phyloP scores from a whole-genome alignment of 768 basidiomycete genomes.

The Hygrocybe punicea region DNA sequence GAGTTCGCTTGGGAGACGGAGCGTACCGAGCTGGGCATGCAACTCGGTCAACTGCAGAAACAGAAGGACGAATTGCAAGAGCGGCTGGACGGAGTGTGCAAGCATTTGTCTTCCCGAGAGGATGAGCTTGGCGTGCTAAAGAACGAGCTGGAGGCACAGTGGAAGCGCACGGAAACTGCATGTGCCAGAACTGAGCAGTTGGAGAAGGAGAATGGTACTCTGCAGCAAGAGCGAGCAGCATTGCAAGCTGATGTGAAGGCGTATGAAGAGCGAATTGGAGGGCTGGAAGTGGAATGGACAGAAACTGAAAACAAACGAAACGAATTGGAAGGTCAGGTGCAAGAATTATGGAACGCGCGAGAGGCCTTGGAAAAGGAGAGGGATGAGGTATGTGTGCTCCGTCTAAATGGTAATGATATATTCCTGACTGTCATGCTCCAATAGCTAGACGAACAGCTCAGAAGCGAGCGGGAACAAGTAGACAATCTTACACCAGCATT shows the following conservation, averaged over 20 bases:
- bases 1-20: constrained; percentile 53
- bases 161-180: constrained; percentile 58
- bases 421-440: background rate
- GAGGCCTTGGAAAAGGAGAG: constrained; percentile 56
- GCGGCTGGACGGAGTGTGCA: constrained; percentile 42
- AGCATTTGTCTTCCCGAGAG: constrained; percentile 41
- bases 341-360: constrained; percentile 50
- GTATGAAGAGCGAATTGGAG: constrained; percentile 41
- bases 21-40: constrained; percentile 42
- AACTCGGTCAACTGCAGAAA: constrained; percentile 41
- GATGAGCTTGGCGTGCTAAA: constrained; percentile 51
- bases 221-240: constrained; percentile 41
- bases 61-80: constrained; percentile 45
- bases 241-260: constrained; percentile 40
- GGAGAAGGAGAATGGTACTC: constrained; percentile 33
- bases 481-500: constrained; percentile 46
- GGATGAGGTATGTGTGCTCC: constrained; percentile 42
- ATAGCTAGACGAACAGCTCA: constrained; percentile 54
- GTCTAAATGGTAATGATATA: constrained; percentile 1
- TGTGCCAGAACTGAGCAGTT: constrained; percentile 46
- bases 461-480: constrained; percentile 50
- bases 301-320: constrained; percentile 53
- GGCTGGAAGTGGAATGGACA: constrained; percentile 54
- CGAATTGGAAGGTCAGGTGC: constrained; percentile 54
- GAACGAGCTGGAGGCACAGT: constrained; percentile 67